Evolutionary conservation across 768 basidiomycete species (phyloP), one percentile per base, ranked within the genome.

Genomic region (Rhodotorula graminis): DNA sequence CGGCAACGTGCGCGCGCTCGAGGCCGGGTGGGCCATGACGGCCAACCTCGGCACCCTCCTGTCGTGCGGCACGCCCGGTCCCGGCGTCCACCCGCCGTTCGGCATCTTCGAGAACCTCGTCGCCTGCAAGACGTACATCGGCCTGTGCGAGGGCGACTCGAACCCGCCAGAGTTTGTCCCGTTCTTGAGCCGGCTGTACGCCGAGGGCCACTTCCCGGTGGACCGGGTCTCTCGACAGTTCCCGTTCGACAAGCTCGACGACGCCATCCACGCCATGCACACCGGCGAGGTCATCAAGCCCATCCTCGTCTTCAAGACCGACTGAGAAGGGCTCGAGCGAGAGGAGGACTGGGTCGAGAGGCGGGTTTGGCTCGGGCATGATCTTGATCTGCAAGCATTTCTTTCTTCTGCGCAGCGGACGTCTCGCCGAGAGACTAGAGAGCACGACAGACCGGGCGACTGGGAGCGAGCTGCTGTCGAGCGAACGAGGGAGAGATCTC

Each of bases 121-220:
- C 53, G 18, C 53, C 3, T 42, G 46, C 25, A 66, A 69, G 44
- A 62, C 67, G 0, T 72, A 66, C 66, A n/a, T 57, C 31, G 71
- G 71, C 7, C 57, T 59, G 23, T 61, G 47, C 25, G 77, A 78
- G 33, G 77, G 77, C 23, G 73, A 72, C 47, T 74, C 72, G 29
- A 78, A 78, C 59, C 77, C 77, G 9, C 69, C 70, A 18, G 64
- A 44, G 1, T 46, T 64, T 21, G 1, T 56, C 19, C 56, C 44
- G 16, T 19, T 27, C n/a, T 55, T 65, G 21, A 15, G 8, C 42
- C 6, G 73, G 63, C 78, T 79, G 18, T 74, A 77, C 69, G 49
- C 75, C 16, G 57, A 77, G 21, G 79, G 79, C 27, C 67, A 76
- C 59, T 80, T 80, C 75, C 79, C 79, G 2, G 55, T 80, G 58